Base-by-base conservation (phyloP, 345 rosid genomes). In the Salix caprea region DNA sequence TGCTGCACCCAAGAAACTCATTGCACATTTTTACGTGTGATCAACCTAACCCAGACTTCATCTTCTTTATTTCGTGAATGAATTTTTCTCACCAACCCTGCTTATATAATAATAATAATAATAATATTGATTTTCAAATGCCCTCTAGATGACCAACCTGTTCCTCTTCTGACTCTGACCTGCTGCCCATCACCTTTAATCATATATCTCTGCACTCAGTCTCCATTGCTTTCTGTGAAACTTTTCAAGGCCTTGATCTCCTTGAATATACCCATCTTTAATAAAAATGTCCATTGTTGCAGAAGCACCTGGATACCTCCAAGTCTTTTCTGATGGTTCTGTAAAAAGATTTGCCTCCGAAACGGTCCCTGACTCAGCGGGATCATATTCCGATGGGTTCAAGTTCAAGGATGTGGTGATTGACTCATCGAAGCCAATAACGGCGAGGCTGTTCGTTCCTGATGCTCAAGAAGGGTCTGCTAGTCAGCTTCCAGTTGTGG, bases 311-410 rank as follows among this genome's bases (percentile, higher is more conserved):
- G 88, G 82, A 42, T 89, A 60, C 72, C 75, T 91, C 36, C 92
- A 86, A 72, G 89, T 89, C 69, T 86, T 87, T 21, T 87, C 91
- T 28, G 89, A 88, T 54, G 90, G 91, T 19, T 80, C 84, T 2
- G 88, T 86, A 21, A 81, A 78, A 71, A 89, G 91, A 40, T 81
- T 88, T 39, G 46, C 76, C 8, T 90, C 86, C 0, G 87, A 81
- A 70, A 65, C 60, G 40, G 82, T 77, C 54, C 77, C 85, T 15
- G 58, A 84, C 74, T 83, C 87, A n/a, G 40, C 40, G 34, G 82
- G 84, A 46, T 67, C 82, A 21, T n/a, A 8, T n/a, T 58, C 69
- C 21, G 69, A 36, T 30, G 86, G 85, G 14, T 89, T 67, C 85
- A 75, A 71, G 54, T 87, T 79, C 70, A 91, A 87, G 87, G 90